Evolutionary conservation across 768 basidiomycete genomes (phyloP).

Genomic region (Amanita pseudoporphyria): DNA sequence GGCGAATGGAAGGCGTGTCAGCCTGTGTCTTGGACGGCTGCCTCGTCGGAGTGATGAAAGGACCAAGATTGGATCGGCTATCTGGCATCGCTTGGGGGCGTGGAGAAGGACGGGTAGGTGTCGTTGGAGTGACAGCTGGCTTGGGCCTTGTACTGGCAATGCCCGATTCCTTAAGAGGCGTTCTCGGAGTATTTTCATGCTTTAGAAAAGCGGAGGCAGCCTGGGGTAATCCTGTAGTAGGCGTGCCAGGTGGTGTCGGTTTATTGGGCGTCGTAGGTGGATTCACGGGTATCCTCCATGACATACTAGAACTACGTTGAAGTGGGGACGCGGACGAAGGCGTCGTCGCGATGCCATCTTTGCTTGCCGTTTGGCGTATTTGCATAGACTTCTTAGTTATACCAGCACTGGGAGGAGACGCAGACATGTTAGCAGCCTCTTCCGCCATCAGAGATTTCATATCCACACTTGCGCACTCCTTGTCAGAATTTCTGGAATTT

Average conservation of each 20-base stretch:
- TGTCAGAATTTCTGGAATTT: constrained; percentile 2
- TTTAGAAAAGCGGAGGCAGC: neutral
- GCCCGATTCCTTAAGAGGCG: neutral
- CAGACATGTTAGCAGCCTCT: constrained; percentile 28
- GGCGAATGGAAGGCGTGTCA: constrained; percentile 24
- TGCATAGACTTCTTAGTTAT: neutral
- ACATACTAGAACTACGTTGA: neutral
- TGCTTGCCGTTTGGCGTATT: neutral
- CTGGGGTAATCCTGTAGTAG: neutral
- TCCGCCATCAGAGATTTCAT: constrained; percentile 86
- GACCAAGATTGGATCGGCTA: constrained; percentile 35
- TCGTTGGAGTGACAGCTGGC: neutral
- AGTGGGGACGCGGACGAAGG: neutral
- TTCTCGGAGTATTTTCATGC: neutral
- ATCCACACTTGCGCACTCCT: constrained; percentile 45
- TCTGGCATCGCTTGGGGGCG: constrained; percentile 9
- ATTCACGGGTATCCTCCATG: neutral
- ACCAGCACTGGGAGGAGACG: neutral
- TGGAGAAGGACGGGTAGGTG: neutral
- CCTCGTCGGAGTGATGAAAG: constrained; percentile 53
- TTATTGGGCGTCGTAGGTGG: neutral
- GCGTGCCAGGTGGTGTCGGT: neutral
- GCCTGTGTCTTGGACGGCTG: constrained; percentile 20
- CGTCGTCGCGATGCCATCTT: neutral
- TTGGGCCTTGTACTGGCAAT: neutral